Percentiles rank a stretch among this genome's conserved stretches.
Evolutionary conservation across 139 green algal genomes (phyloP).

Genomic region (Picochlorum sp.): DNA sequence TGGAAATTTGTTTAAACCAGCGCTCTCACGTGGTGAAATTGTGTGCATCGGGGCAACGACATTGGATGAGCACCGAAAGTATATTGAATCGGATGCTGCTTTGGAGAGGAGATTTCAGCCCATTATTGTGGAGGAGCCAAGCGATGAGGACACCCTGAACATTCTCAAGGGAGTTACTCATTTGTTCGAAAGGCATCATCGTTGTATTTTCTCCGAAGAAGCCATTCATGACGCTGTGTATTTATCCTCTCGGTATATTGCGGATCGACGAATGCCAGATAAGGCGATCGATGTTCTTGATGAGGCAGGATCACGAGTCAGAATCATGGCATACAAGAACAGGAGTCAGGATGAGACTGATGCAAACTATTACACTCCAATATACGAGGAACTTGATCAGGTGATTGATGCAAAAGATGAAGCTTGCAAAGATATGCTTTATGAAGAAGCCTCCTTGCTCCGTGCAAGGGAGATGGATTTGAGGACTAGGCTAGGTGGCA

Average conservation of each 20-base stretch:
- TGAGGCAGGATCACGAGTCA: conserved; percentile 80
- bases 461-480: conserved; percentile 51
- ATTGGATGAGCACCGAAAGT: conserved; percentile 69
- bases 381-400: conserved; percentile 36
- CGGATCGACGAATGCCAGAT: conserved; percentile 86
- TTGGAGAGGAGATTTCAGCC: conserved; percentile 94
- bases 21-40: conserved; percentile 67
- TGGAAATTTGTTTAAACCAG: conserved; percentile 90
- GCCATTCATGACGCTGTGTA: conserved; percentile 45
- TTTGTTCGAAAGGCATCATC: conserved; percentile 84
- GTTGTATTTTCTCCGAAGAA: conserved; percentile 42
- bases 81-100: conserved; percentile 93
- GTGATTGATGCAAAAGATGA: conserved; percentile 38
- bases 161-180: conserved; percentile 67
- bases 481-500: conserved; percentile 19
- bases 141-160: conserved; percentile 43
- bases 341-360: conserved; percentile 11
- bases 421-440: conserved; percentile 52
- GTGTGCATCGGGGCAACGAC: conserved; percentile 84
- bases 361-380: conserved; percentile 8
- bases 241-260: conserved; percentile 62
- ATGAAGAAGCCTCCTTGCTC: conserved; percentile 80
- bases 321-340: conserved; percentile 67
- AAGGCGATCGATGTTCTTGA: conserved; percentile 99
- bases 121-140: conserved; percentile 75